Conservation (phyloP, 2,329 filamentous ascomycete genomes). For the Fusarium praegraminearum region DNA sequence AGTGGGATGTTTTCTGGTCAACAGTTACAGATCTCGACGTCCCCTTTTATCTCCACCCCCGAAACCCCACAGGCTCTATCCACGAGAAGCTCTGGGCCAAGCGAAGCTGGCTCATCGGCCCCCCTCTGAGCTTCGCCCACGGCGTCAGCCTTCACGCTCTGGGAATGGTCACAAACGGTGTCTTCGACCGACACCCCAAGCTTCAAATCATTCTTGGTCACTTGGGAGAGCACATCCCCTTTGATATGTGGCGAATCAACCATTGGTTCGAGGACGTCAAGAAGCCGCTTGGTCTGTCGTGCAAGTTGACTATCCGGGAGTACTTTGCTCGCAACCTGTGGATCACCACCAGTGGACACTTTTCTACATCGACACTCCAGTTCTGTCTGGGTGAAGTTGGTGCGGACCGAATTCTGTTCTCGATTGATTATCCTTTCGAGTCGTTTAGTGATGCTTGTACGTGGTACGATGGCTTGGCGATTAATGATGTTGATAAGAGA, state of each 20-base stretch:
- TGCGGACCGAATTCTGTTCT: constrained; percentile 64
- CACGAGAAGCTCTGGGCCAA: constrained; percentile 70
- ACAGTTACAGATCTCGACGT: constrained; percentile 70
- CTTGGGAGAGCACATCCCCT: constrained; percentile 62
- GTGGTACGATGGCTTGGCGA: constrained; percentile 56
- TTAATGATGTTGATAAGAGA: constrained; percentile 52
- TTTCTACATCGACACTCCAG: constrained; percentile 64
- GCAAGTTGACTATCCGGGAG: constrained; percentile 63
- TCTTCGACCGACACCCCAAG: constrained; percentile 62
- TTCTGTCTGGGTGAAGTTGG: constrained; percentile 63
- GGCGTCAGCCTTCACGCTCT: constrained; percentile 70
- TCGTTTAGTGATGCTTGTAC: constrained; percentile 56
- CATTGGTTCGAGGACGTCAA: constrained; percentile 69
- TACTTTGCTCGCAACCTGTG: constrained; percentile 68
- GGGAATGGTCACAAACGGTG: constrained; percentile 62
- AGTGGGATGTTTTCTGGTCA: constrained; percentile 73
- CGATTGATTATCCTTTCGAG: constrained; percentile 66
- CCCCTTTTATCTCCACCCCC: constrained; percentile 73
- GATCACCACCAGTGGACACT: constrained; percentile 69
- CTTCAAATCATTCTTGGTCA: constrained; percentile 62
- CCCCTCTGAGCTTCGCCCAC: constrained; percentile 69
- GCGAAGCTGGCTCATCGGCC: constrained; percentile 70
- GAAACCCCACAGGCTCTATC: constrained; percentile 67
- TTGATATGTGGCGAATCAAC: constrained; percentile 63
- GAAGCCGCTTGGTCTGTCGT: constrained; percentile 61